Percentiles rank a stretch among this genome's conserved stretches.
Conservation (phyloP, 345 rosid species). For the Brassica juncea region DNA sequence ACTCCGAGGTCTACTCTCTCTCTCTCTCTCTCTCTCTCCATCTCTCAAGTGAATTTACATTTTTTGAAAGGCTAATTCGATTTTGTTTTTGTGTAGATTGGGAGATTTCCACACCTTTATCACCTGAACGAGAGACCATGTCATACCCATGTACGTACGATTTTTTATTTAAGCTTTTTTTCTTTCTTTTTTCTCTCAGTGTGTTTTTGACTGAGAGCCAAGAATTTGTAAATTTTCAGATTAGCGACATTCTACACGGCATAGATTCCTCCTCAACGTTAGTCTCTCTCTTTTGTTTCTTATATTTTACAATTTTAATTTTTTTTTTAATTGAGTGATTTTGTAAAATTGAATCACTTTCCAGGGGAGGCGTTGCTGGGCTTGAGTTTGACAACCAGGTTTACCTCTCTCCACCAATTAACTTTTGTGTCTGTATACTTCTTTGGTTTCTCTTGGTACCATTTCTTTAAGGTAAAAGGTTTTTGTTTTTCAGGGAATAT, state of each 20-base stretch:
- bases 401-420: not conserved
- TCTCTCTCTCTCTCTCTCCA: not conserved
- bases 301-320: not conserved
- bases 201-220: slow-evolving; percentile 1
- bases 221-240: slow-evolving; percentile 40
- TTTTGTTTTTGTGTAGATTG: slow-evolving; percentile 47
- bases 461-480: not conserved
- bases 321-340: not conserved
- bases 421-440: slow-evolving; percentile 6
- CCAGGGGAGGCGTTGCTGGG: slow-evolving; percentile 66
- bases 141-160: slow-evolving; percentile 51
- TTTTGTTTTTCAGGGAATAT: slow-evolving; percentile 69
- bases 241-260: not conserved
- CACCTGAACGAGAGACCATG: slow-evolving; percentile 54
- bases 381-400: slow-evolving; percentile 87
- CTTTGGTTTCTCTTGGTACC: not conserved
- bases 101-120: slow-evolving; percentile 66
- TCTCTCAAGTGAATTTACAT: not conserved
- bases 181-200: not conserved
- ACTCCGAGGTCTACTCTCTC: slow-evolving; percentile 53
- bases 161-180: not conserved
- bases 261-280: slow-evolving; percentile 1
- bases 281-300: slow-evolving; percentile 17
- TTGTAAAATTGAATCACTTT: not conserved
- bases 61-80: not conserved